phyloP scores from a whole-genome alignment of 805 yeast species.

The Ogataea siamensis region DNA sequence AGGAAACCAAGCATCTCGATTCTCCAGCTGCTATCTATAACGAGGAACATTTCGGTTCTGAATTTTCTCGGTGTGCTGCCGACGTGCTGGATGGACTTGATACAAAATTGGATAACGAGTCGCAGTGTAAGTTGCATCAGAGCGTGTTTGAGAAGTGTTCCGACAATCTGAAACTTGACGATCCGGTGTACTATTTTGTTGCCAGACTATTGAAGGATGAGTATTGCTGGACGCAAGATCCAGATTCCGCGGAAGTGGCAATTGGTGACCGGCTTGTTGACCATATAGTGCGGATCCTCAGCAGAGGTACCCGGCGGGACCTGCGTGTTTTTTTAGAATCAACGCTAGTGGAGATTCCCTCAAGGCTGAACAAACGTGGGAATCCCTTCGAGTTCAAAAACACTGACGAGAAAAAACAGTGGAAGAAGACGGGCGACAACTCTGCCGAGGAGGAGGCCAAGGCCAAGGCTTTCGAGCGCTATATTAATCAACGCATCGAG shows the following conservation, averaged over 20 bases:
- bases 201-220: slow-evolving; percentile 13
- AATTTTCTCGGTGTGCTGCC: slow-evolving; percentile 17
- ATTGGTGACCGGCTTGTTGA: slow-evolving; percentile 2
- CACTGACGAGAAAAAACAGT: not conserved
- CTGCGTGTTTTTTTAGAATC: slow-evolving; percentile 5
- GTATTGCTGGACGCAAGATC: slow-evolving; percentile 11
- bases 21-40: slow-evolving; percentile 15
- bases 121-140: slow-evolving; percentile 12
- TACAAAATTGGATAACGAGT: not conserved
- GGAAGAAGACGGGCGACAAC: slow-evolving; percentile 2
- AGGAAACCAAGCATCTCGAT: not conserved
- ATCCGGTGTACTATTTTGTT: slow-evolving; percentile 14
- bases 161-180: slow-evolving; percentile 4
- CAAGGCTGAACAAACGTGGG: slow-evolving; percentile 3
- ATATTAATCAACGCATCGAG: slow-evolving; percentile 3
- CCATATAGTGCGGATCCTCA: slow-evolving; percentile 6
- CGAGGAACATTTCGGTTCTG: slow-evolving; percentile 14
- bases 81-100: slow-evolving; percentile 4
- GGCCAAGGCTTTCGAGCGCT: slow-evolving; percentile 3
- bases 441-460: slow-evolving; percentile 9
- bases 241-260: slow-evolving; percentile 1
- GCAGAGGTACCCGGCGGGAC: slow-evolving; percentile 7
- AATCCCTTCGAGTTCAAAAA: slow-evolving; percentile 7
- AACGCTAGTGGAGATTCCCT: slow-evolving; percentile 1
- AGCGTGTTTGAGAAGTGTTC: slow-evolving; percentile 18